A percentile compares a stretch with the other conserved stretches of the same genome.
Evolutionary conservation across 1,284 basidiomycete genomes (phyloP).

Genomic region (Apiotrichum sp.): DNA sequence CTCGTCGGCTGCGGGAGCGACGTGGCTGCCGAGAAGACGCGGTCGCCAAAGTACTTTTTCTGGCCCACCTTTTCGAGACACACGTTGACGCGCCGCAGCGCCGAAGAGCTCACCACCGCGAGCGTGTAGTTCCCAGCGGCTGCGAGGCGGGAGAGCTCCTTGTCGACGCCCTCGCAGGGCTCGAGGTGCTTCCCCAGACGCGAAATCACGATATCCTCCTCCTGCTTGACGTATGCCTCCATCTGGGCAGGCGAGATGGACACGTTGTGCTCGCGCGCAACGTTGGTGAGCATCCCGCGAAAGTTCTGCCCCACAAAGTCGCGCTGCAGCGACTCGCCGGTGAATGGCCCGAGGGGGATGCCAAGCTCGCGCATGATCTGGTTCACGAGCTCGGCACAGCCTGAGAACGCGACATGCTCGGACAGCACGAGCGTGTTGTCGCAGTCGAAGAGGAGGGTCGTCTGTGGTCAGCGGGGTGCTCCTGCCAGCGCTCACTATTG

Average conservation of each 20-base stretch:
- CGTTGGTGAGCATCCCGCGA: slow-evolving; percentile 20
- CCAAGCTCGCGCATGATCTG: slow-evolving; percentile 10
- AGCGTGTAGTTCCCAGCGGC: slow-evolving; percentile 10
- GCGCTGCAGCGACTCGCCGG: slow-evolving; percentile 15
- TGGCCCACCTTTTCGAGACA: slow-evolving; percentile 18
- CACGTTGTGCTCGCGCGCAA: slow-evolving; percentile 16
- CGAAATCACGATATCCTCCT: slow-evolving; percentile 17
- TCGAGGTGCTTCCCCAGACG: slow-evolving; percentile 11
- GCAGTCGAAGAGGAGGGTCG: slow-evolving; percentile 28
- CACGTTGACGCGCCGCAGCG: slow-evolving; percentile 21
- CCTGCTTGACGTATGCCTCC: slow-evolving; percentile 16
- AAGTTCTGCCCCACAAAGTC: slow-evolving; percentile 29
- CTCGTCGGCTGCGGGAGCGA: slow-evolving; percentile 17
- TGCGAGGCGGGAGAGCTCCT: slow-evolving; percentile 9
- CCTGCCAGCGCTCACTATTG: background rate
- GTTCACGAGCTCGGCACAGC: slow-evolving; percentile 24
- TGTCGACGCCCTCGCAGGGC: slow-evolving; percentile 16
- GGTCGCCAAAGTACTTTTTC: slow-evolving; percentile 15
- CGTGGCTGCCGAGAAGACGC: slow-evolving; percentile 23
- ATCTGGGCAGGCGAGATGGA: slow-evolving; percentile 14
- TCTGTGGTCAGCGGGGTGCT: background rate
- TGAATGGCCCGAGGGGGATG: slow-evolving; percentile 10
- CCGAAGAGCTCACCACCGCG: slow-evolving; percentile 21
- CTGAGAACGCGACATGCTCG: slow-evolving; percentile 24
- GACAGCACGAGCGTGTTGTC: slow-evolving; percentile 31